A percentile compares a stretch with the other conserved stretches of the same genome.
Conservation (phyloP, 1,284 basidiomycete species). For the Volvariella volvacea region DNA sequence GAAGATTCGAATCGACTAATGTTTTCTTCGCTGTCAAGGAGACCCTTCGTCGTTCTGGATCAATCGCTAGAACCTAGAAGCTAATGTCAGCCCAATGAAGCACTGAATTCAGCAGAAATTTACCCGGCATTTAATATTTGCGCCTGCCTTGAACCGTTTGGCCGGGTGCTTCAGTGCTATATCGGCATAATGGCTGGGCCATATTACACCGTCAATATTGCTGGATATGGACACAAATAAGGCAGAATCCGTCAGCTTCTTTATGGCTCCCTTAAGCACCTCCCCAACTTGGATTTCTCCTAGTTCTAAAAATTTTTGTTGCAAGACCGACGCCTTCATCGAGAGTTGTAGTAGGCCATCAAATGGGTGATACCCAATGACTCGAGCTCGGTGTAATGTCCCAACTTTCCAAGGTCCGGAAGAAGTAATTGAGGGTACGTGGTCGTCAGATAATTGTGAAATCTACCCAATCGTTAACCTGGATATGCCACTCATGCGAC, state of each 20-base stretch:
- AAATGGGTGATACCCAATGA: constrained; percentile 82
- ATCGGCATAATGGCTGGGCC: constrained; percentile 95
- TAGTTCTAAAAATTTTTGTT: constrained; percentile 85
- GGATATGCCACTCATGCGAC: constrained; percentile 1
- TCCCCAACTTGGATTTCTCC: constrained; percentile 82
- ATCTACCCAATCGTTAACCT: constrained; percentile 48
- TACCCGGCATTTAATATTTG: constrained; percentile 82
- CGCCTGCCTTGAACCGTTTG: constrained; percentile 85
- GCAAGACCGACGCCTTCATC: constrained; percentile 77
- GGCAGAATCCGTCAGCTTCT: constrained; percentile 71
- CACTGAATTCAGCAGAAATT: constrained; percentile 16
- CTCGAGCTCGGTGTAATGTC: constrained; percentile 80
- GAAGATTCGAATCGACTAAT: constrained; percentile 75
- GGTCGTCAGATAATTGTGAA: constrained; percentile 90
- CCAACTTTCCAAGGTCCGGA: constrained; percentile 78
- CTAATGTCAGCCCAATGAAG: not conserved
- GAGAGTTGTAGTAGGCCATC: constrained; percentile 89
- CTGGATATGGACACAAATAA: constrained; percentile 84
- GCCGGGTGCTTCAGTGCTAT: constrained; percentile 89
- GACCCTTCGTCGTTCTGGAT: constrained; percentile 78
- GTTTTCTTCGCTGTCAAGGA: constrained; percentile 91
- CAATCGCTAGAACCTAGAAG: constrained; percentile 79
- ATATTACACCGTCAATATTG: constrained; percentile 87
- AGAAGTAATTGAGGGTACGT: constrained; percentile 70
- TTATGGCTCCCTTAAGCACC: constrained; percentile 79